These are phyloP conservation scores for Oryza meridionalis DNA, from an alignment of 176 grass and related monocot species.

Conservation along the genomic window DNA sequence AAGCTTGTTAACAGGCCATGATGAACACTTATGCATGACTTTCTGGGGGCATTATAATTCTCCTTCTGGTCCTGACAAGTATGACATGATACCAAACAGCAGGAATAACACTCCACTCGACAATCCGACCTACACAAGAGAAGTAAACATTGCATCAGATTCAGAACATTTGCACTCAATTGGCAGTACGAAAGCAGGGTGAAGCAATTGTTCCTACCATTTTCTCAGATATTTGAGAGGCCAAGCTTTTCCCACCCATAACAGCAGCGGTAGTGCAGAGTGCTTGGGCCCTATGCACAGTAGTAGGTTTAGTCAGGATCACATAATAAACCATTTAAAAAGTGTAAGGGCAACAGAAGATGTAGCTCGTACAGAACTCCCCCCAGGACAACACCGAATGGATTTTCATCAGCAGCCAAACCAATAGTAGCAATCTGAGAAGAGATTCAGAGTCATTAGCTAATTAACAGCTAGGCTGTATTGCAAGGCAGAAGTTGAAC, in stretches of 20 bases:
- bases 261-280: conserved; percentile 97
- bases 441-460: not conserved
- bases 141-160: conserved; percentile 1
- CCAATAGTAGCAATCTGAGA: conserved; percentile 97
- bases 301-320: conserved; percentile 26
- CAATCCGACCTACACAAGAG: conserved; percentile 61
- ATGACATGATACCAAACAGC: conserved; percentile 80
- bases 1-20: conserved; percentile 36
- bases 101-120: conserved; percentile 84
- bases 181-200: not conserved
- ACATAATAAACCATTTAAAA: not conserved
- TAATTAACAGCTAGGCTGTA: conserved; percentile 16
- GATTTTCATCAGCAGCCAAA: conserved; percentile 89
- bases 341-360: not conserved
- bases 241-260: conserved; percentile 91
- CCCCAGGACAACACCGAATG: conserved; percentile 93
- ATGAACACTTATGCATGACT: not conserved
- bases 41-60: conserved; percentile 34
- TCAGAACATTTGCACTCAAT: not conserved
- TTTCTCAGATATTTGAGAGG: conserved; percentile 97
- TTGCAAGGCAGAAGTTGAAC: conserved; percentile 16
- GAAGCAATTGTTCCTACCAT: conserved; percentile 55
- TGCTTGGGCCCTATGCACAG: conserved; percentile 71
- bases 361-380: conserved; percentile 70
- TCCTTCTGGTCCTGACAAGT: conserved; percentile 61